Percentiles rank a stretch among this genome's conserved stretches.
phyloP scores from a whole-genome alignment of 139 green algal species.

The Bryopsis sp. region DNA sequence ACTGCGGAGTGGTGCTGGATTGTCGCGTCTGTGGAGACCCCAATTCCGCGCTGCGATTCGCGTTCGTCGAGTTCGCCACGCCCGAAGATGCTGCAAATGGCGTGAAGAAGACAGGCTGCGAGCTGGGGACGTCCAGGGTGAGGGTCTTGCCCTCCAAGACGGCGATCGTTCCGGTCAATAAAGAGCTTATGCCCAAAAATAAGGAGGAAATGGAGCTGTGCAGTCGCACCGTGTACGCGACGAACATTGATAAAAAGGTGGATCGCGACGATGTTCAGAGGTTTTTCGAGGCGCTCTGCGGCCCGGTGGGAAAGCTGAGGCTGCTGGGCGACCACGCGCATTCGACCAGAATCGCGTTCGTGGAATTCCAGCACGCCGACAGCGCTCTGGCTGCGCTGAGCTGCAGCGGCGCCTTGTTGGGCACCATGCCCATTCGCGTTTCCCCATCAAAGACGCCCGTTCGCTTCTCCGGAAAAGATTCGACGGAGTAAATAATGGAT shows the following conservation, averaged over 20 bases:
- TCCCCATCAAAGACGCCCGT: constrained; percentile 85
- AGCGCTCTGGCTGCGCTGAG: constrained; percentile 74
- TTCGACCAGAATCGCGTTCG: constrained; percentile 87
- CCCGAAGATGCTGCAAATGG: constrained; percentile 48
- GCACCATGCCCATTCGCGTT: constrained; percentile 67
- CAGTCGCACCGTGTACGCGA: constrained; percentile 80
- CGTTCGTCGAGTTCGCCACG: constrained; percentile 86
- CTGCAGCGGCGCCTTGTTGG: constrained; percentile 82
- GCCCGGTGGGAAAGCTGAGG: constrained; percentile 43
- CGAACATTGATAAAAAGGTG: constrained; percentile 88
- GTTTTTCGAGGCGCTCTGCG: constrained; percentile 89
- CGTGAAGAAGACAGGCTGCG: constrained; percentile 42
- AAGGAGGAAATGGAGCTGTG: constrained; percentile 45
- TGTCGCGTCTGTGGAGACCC: constrained; percentile 90
- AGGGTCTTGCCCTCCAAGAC: constrained; percentile 84
- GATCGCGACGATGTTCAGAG: constrained; percentile 52
- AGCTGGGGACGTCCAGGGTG: constrained; percentile 62
- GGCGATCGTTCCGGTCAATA: constrained; percentile 90
- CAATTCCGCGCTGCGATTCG: constrained; percentile 86
- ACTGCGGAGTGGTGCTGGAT: constrained; percentile 73
- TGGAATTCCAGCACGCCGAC: constrained; percentile 82
- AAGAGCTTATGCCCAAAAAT: constrained; percentile 57
- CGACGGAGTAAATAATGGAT: no score
- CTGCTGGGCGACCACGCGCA: constrained; percentile 84
- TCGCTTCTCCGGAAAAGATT: no score